phyloP scores from a whole-genome alignment of 1,139 yeast species.

The Candida glucosophila region DNA sequence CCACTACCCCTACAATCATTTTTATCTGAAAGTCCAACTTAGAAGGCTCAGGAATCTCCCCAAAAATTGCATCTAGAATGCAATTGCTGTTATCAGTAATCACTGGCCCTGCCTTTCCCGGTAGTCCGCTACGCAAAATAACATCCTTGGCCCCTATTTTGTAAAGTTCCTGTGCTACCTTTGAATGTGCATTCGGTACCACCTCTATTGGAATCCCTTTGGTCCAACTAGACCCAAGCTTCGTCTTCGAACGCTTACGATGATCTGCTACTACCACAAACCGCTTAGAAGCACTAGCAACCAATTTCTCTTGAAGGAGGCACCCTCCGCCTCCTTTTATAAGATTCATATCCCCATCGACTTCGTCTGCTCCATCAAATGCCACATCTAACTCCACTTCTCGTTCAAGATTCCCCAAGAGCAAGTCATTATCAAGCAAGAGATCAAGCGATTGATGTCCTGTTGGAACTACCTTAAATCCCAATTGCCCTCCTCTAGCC shows the following conservation, averaged over 20 bases:
- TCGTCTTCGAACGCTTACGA: slow-evolving; percentile 60
- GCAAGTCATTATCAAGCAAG: slow-evolving; percentile 73
- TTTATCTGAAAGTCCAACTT: slow-evolving; percentile 60
- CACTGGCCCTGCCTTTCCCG: slow-evolving; percentile 96
- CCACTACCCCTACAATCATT: slow-evolving; percentile 86
- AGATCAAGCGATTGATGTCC: slow-evolving; percentile 92
- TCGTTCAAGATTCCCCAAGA: slow-evolving; percentile 76
- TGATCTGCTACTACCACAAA: slow-evolving; percentile 91
- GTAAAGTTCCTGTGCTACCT: slow-evolving; percentile 57
- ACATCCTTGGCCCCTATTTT: slow-evolving; percentile 61
- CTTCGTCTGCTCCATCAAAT: slow-evolving; percentile 98
- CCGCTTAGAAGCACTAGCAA: slow-evolving; percentile 69
- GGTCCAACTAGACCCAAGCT: slow-evolving; percentile 73
- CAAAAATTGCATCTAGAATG: slow-evolving; percentile 90
- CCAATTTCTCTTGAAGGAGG: slow-evolving; percentile 90
- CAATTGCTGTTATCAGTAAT: slow-evolving; percentile 95
- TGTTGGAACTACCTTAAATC: slow-evolving; percentile 81
- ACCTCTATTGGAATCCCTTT: slow-evolving; percentile 95
- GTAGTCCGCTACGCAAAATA: slow-evolving; percentile 73
- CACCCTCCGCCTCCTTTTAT: slow-evolving; percentile 99
- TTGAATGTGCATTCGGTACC: slow-evolving; percentile 80
- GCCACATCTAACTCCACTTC: slow-evolving; percentile 77
- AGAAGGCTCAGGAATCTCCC: slow-evolving; percentile 56
- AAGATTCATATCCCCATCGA: slow-evolving; percentile 68
- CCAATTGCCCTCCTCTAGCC: too few relatives aligned